Conservation (phyloP, 306 rosid genomes). For the Trichosanthes truncata region DNA sequence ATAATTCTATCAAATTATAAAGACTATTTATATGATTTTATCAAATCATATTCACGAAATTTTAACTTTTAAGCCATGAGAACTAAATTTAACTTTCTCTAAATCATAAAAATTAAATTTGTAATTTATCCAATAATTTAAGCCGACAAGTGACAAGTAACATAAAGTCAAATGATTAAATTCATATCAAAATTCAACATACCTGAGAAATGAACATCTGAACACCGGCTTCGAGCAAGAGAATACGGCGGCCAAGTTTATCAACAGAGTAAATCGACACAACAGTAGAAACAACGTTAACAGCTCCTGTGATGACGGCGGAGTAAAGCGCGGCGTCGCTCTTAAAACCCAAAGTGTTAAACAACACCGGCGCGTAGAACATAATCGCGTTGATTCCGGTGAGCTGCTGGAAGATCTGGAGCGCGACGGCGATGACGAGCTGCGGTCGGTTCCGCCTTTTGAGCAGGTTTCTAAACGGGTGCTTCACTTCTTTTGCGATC, state of each 20-base stretch:
- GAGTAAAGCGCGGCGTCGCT: constrained; percentile 66
- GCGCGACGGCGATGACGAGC: constrained; percentile 50
- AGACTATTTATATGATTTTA: too few relatives aligned
- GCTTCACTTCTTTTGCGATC: constrained; percentile 51
- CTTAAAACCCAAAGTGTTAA: constrained; percentile 58
- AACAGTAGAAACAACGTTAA: constrained; percentile 50
- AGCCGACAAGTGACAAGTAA: too few relatives aligned
- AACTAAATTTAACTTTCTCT: too few relatives aligned
- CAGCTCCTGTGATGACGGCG: constrained; percentile 64
- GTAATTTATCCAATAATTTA: too few relatives aligned
- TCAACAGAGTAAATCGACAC: constrained; percentile 70
- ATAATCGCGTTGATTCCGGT: constrained; percentile 95
- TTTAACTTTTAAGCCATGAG: too few relatives aligned
- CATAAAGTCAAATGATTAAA: too few relatives aligned
- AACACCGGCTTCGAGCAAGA: constrained; percentile 60
- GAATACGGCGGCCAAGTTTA: constrained; percentile 51
- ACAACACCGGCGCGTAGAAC: constrained; percentile 81
- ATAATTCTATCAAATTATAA: too few relatives aligned
- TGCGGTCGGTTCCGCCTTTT: constrained; percentile 62
- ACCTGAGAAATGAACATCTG: constrained; percentile 71
- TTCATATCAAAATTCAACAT: too few relatives aligned
- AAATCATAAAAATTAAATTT: too few relatives aligned
- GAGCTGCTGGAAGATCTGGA: constrained; percentile 82
- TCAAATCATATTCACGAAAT: too few relatives aligned
- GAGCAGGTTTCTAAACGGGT: constrained; percentile 68